Base-by-base conservation (phyloP, 2,329 filamentous ascomycete genomes). In the Aspergillus novofumigatus region DNA sequence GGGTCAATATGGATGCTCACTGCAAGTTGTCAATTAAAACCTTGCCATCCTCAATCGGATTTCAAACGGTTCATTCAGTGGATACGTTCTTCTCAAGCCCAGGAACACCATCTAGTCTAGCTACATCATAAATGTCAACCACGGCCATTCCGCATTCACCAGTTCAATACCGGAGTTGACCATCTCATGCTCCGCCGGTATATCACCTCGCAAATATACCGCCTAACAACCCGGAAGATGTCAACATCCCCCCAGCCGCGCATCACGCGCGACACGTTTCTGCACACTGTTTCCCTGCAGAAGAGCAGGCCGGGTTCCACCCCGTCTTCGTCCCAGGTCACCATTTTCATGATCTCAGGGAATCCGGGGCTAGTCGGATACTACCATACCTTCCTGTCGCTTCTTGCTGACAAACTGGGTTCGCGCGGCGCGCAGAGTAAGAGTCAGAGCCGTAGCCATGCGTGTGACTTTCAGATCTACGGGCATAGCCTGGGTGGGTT, bases 321-420 rank as follows among this genome's bases (percentile, higher is more conserved):
- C 23, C 5, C 45, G 28, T 28, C 56, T 25, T 50, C 53, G 9
- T 1, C 55, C 6, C 63, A 58, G 9, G 65, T 65, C 3, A 67
- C 71, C 29, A 69, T 78, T 11, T 80, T 75, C 63, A 78, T 81
- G 55, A 75, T 83, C 32, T 75, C 79, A 23, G 80, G 80, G 26
- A 83, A 82, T 59, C 78, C 80, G 1, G 77, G 79, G 2, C 66
- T 82, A 38, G 78, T 81, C 54, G 70, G 72, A 7, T 83, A 82
- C 69, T 81, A 79, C 62, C 69, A 76, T 55, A 66, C 69, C 1
- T 79, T 79, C 58, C 65, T 80, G 35, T 74, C 75, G 7, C 60
- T 72, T 11, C 62, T 79, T 2, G 64, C 68, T 44, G 61, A 60
- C 52, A 71, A 62, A 21, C 52, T 70, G 20, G 54, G 49, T 10